Conservation (phyloP, 1,284 basidiomycete genomes). For the Meira miltonrushii region DNA sequence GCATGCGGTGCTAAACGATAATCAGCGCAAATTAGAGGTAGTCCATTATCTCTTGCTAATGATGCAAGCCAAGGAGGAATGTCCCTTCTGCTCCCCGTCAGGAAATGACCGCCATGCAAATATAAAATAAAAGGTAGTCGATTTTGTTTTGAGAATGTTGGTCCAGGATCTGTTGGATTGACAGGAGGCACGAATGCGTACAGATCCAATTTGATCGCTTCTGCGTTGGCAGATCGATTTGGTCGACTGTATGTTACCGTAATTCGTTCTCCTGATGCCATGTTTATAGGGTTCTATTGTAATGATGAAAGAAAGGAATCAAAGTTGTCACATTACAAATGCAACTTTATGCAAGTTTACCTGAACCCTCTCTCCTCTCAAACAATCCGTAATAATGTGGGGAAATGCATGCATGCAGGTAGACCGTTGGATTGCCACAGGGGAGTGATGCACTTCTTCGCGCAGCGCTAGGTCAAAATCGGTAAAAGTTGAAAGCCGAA, state of each 20-base stretch:
- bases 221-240: background rate
- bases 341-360: too few species aligned
- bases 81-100: slow-evolving; percentile 6
- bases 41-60: background rate
- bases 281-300: slow-evolving; percentile 6
- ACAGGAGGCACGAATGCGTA: background rate
- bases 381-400: too few species aligned
- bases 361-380: too few species aligned
- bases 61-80: slow-evolving; percentile 7
- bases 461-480: too few species aligned
- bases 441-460: too few species aligned
- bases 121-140: slow-evolving; percentile 10
- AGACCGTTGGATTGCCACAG: too few species aligned
- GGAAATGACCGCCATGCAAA: slow-evolving; percentile 8
- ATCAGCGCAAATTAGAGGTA: slow-evolving; percentile 10
- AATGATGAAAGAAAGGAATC: too few species aligned
- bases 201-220: slow-evolving; percentile 1
- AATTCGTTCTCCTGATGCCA: slow-evolving; percentile 11
- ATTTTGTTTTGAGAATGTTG: background rate
- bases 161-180: slow-evolving; percentile 5
- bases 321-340: too few species aligned
- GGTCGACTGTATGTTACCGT: slow-evolving; percentile 5
- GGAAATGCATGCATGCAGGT: too few species aligned
- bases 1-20: slow-evolving; percentile 10
- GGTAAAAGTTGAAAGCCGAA: too few species aligned